Evolutionary conservation across 805 yeast genomes (phyloP).

Genomic region (Candida hungchunana): DNA sequence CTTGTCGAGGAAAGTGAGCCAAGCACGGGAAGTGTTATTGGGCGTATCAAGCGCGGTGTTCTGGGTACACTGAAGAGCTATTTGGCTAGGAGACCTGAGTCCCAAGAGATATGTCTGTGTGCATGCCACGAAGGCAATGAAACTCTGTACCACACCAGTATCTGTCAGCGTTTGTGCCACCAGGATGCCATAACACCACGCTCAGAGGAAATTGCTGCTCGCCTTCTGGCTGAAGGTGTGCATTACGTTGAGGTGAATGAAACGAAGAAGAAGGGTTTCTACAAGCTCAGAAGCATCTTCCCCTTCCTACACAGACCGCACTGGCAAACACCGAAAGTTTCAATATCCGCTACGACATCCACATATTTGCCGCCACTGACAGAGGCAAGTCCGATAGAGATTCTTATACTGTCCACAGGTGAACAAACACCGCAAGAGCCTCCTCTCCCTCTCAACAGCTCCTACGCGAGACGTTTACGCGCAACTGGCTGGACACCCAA

Average conservation of each 20-base stretch:
- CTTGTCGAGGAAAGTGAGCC: constrained; percentile 2
- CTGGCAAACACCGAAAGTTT: neutral
- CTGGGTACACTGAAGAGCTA: constrained; percentile 4
- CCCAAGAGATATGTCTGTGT: too few species aligned
- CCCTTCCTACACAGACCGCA: neutral
- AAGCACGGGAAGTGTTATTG: neutral
- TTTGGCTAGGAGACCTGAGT: too few species aligned
- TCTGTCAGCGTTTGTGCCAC: too few species aligned
- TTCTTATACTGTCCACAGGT: neutral
- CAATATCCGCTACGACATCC: neutral
- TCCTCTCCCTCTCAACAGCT: too few species aligned
- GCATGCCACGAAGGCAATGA: too few species aligned
- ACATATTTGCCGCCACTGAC: too few species aligned
- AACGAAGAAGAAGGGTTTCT: constrained; percentile 2
- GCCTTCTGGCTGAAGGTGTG: constrained; percentile 9
- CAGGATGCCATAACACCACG: too few species aligned
- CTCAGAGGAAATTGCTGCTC: neutral
- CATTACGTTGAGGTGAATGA: constrained; percentile 14
- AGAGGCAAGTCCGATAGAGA: neutral
- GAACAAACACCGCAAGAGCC: too few species aligned
- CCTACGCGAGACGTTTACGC: too few species aligned
- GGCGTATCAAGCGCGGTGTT: constrained; percentile 2
- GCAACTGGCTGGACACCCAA: neutral
- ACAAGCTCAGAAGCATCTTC: constrained; percentile 2
- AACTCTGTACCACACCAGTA: too few species aligned